Conservation (phyloP, 129 eudicot species). For the Artemisia annua region DNA sequence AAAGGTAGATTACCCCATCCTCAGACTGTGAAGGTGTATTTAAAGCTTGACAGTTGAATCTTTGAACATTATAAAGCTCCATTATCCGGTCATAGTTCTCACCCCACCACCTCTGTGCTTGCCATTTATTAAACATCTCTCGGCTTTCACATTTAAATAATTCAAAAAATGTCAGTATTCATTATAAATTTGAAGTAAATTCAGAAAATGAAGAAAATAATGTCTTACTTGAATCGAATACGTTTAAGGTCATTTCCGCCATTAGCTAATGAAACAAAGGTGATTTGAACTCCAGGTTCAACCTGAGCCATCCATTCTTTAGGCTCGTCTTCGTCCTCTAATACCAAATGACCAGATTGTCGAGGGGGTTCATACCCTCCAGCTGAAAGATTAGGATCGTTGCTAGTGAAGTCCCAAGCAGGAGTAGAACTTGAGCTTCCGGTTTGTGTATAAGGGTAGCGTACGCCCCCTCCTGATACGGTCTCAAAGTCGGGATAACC, state of each 20-base stretch:
- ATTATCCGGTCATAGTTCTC: conserved; percentile 86
- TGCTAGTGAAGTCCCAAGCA: conserved; percentile 74
- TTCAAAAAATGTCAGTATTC: conserved; percentile 27
- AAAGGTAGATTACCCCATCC: conserved; percentile 60
- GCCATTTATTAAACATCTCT: conserved; percentile 93
- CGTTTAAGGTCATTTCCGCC: conserved; percentile 98
- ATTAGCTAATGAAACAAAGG: conserved; percentile 80
- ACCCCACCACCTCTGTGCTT: conserved; percentile 99
- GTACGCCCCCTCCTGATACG: conserved; percentile 63
- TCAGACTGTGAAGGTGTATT: conserved; percentile 85
- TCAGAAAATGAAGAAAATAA: neutral
- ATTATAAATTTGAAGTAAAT: neutral
- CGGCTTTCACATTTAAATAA: conserved; percentile 51
- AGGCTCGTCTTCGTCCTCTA: conserved; percentile 85
- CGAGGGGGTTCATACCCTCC: conserved; percentile 70
- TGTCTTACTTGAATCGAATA: conserved; percentile 84
- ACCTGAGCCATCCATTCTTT: conserved; percentile 99
- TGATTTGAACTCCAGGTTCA: conserved; percentile 98
- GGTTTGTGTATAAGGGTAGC: conserved; percentile 54
- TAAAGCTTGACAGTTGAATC: conserved; percentile 83
- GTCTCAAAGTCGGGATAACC: conserved; percentile 68
- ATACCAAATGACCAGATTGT: conserved; percentile 60
- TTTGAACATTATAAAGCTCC: conserved; percentile 94
- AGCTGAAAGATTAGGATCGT: conserved; percentile 40
- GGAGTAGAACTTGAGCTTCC: conserved; percentile 82